Evolutionary conservation across 2,329 filamentous ascomycete genomes (phyloP).

Genomic region (Lomentospora prolificans): DNA sequence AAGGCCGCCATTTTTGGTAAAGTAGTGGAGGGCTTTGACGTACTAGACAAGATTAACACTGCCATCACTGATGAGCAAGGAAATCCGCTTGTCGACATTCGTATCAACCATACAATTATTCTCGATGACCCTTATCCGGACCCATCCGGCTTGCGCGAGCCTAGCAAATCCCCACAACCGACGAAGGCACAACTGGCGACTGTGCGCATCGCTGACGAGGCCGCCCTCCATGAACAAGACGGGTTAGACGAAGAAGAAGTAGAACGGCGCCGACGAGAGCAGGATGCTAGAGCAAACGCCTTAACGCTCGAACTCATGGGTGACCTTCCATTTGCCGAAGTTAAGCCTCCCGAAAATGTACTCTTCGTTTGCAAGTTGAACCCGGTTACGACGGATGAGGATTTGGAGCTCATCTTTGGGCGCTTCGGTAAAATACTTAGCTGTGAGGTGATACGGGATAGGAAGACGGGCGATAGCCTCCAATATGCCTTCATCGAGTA

Average conservation of each 20-base stretch:
- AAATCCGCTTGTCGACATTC: conserved; percentile 84
- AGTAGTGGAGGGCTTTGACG: conserved; percentile 92
- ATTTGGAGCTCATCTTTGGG: conserved; percentile 91
- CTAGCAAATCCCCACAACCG: conserved; percentile 69
- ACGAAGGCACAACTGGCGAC: conserved; percentile 81
- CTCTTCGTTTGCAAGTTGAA: conserved; percentile 98
- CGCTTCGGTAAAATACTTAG: conserved; percentile 92
- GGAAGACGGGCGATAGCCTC: conserved; percentile 84
- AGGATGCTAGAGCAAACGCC: conserved; percentile 87
- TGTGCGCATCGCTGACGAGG: conserved; percentile 83
- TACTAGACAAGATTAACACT: conserved; percentile 83
- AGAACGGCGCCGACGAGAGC: conserved; percentile 72
- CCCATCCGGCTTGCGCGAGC: conserved; percentile 64
- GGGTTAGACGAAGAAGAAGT: conserved; percentile 64
- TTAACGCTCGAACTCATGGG: conserved; percentile 96
- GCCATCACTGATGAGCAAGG: conserved; percentile 81
- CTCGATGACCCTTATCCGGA: conserved; percentile 90
- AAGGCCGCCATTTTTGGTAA: conserved; percentile 94
- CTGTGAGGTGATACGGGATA: conserved; percentile 92
- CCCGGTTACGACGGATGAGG: conserved; percentile 88
- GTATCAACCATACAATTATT: conserved; percentile 84
- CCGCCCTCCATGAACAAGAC: conserved; percentile 65
- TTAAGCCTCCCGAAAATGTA: conserved; percentile 94
- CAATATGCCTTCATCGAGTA: conserved; percentile 99
- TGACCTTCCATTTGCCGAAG: conserved; percentile 92